Evolutionary conservation across 768 basidiomycete genomes (phyloP), one percentile per base, ranked within the genome.

Genomic region (Tricholoma sp.): DNA sequence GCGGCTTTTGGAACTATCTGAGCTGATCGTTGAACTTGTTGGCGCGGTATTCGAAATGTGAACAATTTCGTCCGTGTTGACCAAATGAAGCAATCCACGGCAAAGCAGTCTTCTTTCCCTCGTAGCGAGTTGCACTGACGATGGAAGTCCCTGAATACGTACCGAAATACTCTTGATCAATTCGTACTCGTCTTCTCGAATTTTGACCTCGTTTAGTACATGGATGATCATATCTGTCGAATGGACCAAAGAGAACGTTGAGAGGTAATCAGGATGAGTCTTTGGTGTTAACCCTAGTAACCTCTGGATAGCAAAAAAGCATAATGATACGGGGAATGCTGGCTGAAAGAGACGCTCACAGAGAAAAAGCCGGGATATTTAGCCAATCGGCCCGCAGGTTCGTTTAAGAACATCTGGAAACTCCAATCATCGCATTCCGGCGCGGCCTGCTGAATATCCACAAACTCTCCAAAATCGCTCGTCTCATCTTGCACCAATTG

Each of bases 141-240:
- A 69, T 0, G 84, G 79, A 4, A 90, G 66, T 1, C 88, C 88
- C 21, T 79, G 74, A 59, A 95, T 82, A 0, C 80, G 78, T 5
- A 71, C 67, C 12, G 83, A 72, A 18, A 91, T 76, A 18, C 77
- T 70, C 67, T 88, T 89, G 32, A 91, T 75, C 35, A 83, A 70
- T n/a, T 85, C 84, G 66, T 94, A 91, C 59, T 93, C 91, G 52
- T 94, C 91, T 69, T 95, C 93, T 18, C 91, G 82, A 10, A 80
- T 71, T 66, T 94, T 94, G 60, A 95, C 91, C 64, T 93, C 92
- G 39, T 85, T 84, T 72, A 97, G 81, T 2, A 88, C 86, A 24
- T 83, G 81, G 58, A 95, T 84, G 43, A 87, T 80, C 60, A 85
- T 72, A 57, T 89, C 84, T 16, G 84, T 86, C 2, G 85, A 81